A percentile compares a stretch with the other conserved stretches of the same genome.
Conservation (phyloP, 208 protist genomes). For the Blechomonas ayalai region DNA sequence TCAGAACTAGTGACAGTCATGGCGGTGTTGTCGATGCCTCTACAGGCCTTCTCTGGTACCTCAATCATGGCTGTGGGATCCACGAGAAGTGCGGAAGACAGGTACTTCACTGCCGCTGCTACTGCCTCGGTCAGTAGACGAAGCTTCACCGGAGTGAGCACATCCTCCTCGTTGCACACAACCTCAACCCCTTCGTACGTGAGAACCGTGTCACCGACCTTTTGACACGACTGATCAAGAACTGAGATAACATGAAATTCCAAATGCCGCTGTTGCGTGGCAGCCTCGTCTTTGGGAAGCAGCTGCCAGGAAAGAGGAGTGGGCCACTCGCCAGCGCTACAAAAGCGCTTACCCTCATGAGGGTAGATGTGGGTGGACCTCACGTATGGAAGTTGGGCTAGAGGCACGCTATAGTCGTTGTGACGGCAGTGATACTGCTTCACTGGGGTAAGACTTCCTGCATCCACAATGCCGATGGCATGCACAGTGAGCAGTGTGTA, state of each 20-base stretch:
- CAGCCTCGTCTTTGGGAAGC: no score
- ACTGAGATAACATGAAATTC: conserved; percentile 16
- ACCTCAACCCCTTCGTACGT: conserved; percentile 4
- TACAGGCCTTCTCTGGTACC: conserved; percentile 11
- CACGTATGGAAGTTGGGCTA: background rate
- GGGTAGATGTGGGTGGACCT: background rate
- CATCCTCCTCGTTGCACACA: conserved; percentile 17
- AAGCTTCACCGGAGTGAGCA: conserved; percentile 25
- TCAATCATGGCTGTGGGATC: conserved; percentile 9
- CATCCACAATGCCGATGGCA: no score
- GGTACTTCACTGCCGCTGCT: conserved; percentile 9
- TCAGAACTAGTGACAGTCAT: conserved; percentile 16
- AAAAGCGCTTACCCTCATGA: background rate
- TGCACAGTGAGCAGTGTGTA: no score
- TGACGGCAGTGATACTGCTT: background rate
- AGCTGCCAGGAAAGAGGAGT: background rate
- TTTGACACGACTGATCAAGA: conserved; percentile 11
- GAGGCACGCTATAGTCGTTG: background rate
- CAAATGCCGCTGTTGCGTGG: no score
- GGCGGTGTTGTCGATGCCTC: conserved; percentile 1
- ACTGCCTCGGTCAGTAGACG: conserved; percentile 4
- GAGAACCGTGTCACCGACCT: conserved; percentile 10
- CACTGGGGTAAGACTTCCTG: background rate
- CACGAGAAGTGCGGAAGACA: conserved; percentile 19
- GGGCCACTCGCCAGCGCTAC: background rate